phyloP scores from a whole-genome alignment of 2,329 filamentous ascomycete genomes.

The Aureobasidium sp. region DNA sequence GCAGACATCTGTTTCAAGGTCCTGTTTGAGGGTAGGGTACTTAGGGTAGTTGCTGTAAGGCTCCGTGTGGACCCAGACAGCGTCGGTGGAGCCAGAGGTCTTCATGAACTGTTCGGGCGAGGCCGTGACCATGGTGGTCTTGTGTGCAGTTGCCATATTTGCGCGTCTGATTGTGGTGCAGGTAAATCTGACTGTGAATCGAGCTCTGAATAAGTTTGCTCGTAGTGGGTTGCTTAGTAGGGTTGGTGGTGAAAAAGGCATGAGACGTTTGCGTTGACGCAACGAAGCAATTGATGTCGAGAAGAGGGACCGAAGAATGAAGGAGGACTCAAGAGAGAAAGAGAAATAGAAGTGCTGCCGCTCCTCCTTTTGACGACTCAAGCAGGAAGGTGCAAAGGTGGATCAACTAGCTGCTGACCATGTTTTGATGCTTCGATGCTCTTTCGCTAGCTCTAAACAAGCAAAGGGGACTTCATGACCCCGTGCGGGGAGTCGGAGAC shows the following conservation, averaged over 20 bases:
- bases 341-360: neutral
- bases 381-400: neutral
- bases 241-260: constrained; percentile 1
- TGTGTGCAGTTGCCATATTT: constrained; percentile 15
- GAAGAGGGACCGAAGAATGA: neutral
- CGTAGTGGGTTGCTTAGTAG: neutral
- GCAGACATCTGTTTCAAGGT: constrained; percentile 42
- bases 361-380: neutral
- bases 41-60: constrained; percentile 37
- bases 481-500: neutral
- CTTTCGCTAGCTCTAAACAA: neutral
- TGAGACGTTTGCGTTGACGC: neutral
- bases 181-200: neutral
- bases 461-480: neutral
- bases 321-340: neutral
- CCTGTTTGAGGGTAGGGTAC: constrained; percentile 34
- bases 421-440: neutral
- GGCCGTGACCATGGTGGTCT: constrained; percentile 7
- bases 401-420: neutral
- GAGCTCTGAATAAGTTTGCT: constrained; percentile 1
- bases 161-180: neutral
- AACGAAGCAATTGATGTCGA: neutral
- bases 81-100: constrained; percentile 43
- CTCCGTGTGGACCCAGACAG: constrained; percentile 46
- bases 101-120: constrained; percentile 29